Percentiles rank a stretch among this genome's conserved stretches.
These are phyloP conservation scores for Drechslerella coelobrocha DNA, from an alignment of 2,329 filamentous ascomycete genomes.

Conservation along the genomic window DNA sequence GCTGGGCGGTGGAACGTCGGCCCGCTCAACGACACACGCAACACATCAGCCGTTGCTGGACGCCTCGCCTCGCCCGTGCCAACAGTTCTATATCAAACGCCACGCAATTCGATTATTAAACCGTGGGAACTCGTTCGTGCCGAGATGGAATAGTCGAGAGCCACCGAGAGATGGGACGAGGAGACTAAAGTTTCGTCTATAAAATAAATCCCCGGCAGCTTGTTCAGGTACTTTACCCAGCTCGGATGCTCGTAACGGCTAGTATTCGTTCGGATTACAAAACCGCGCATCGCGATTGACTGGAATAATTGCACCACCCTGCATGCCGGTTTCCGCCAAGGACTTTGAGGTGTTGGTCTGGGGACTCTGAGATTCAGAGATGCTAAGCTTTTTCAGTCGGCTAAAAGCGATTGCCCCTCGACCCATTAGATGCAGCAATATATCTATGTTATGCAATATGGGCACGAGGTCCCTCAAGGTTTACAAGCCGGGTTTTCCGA, in stretches of 20 bases:
- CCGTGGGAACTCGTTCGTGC: too few species aligned
- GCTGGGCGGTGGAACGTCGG: conserved; percentile 39
- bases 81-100: too few species aligned
- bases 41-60: conserved; percentile 16
- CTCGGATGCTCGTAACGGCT: neutral
- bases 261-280: conserved; percentile 38
- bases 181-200: neutral
- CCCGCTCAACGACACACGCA: conserved; percentile 37
- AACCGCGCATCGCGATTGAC: conserved; percentile 46
- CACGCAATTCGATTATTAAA: too few species aligned
- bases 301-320: conserved; percentile 26
- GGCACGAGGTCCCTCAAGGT: conserved; percentile 13
- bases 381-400: conserved; percentile 47
- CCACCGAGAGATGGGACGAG: neutral
- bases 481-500: conserved; percentile 44
- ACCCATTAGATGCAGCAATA: neutral
- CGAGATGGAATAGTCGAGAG: too few species aligned
- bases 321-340: conserved; percentile 1
- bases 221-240: neutral
- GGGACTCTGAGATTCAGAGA: conserved; percentile 25
- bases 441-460: neutral
- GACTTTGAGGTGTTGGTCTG: conserved; percentile 12
- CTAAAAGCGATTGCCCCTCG: conserved; percentile 19
- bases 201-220: neutral
- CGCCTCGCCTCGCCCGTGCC: neutral